These are phyloP conservation scores for Globisporangium viniferum DNA, from an alignment of 352 stramenopile species.

Conservation along the genomic window DNA sequence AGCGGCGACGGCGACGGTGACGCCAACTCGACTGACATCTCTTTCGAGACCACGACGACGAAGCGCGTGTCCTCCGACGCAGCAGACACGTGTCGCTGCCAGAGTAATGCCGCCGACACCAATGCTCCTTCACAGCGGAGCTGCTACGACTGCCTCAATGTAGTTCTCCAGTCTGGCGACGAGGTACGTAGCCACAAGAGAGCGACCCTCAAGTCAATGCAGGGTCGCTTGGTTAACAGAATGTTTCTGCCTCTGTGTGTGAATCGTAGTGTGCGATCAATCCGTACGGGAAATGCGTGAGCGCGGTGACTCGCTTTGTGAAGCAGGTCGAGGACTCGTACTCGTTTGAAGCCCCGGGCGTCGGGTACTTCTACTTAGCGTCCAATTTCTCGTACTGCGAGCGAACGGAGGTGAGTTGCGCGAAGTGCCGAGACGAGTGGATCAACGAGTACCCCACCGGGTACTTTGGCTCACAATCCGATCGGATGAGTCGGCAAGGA, in stretches of 20 bases:
- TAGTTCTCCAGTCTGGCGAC: conserved; percentile 29
- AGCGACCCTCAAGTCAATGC: too few species aligned
- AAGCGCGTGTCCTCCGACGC: neutral
- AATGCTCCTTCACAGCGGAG: conserved; percentile 20
- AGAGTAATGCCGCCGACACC: neutral
- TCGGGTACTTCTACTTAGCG: conserved; percentile 30
- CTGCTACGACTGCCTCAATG: conserved; percentile 63
- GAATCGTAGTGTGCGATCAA: conserved; percentile 42
- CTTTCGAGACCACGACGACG: too few species aligned
- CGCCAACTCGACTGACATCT: neutral
- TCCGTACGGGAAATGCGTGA: conserved; percentile 19
- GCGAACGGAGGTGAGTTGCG: neutral
- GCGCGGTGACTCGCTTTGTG: neutral
- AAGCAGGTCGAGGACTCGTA: too few species aligned
- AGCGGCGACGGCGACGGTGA: neutral
- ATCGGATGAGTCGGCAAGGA: neutral
- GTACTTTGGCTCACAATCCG: conserved; percentile 3
- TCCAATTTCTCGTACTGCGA: conserved; percentile 15
- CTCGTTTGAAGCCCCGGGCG: conserved; percentile 22
- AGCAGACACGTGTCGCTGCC: conserved; percentile 4
- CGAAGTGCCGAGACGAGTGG: neutral
- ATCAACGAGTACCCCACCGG: neutral
- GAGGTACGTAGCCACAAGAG: neutral
- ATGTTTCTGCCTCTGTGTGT: neutral
- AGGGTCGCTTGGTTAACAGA: too few species aligned